Percentiles rank a stretch among this genome's conserved stretches.
Conservation (phyloP, 2,329 filamentous ascomycete species). For the Colletotrichum lindemuthianum region DNA sequence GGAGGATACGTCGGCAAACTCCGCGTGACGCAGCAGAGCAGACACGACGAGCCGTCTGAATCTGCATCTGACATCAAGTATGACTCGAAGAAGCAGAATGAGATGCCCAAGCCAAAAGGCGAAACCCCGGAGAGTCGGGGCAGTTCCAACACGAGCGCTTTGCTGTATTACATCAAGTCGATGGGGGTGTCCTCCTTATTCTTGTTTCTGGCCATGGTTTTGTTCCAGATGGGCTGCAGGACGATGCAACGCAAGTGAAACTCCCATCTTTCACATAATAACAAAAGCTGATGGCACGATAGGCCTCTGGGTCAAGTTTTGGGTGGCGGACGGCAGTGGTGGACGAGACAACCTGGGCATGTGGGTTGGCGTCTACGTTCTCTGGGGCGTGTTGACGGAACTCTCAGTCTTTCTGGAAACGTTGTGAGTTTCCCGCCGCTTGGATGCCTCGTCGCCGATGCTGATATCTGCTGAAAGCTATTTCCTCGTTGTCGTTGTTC, state of each 20-base stretch:
- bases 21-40: neutral
- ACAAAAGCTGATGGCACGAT: neutral
- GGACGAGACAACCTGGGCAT: neutral
- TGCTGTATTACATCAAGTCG: conserved; percentile 23
- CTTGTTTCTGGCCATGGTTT: conserved; percentile 11
- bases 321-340: conserved; percentile 21
- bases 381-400: conserved; percentile 22
- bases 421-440: neutral
- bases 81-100: neutral
- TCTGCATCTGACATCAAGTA: neutral
- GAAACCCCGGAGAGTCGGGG: neutral
- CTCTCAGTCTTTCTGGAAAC: neutral
- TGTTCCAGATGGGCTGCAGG: conserved; percentile 10
- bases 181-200: conserved; percentile 10
- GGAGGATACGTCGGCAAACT: conserved; percentile 20
- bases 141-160: conserved; percentile 10
- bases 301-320: conserved; percentile 30
- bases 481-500: conserved; percentile 24
- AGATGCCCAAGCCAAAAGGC: neutral
- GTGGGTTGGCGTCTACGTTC: conserved; percentile 25
- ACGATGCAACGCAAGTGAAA: conserved; percentile 16
- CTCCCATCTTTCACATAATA: neutral
- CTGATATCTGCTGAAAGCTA: neutral
- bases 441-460: too few species aligned
- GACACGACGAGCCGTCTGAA: neutral